Base-by-base conservation (phyloP, 495 filamentous ascomycete genomes). In the Emericellopsis terricola region DNA sequence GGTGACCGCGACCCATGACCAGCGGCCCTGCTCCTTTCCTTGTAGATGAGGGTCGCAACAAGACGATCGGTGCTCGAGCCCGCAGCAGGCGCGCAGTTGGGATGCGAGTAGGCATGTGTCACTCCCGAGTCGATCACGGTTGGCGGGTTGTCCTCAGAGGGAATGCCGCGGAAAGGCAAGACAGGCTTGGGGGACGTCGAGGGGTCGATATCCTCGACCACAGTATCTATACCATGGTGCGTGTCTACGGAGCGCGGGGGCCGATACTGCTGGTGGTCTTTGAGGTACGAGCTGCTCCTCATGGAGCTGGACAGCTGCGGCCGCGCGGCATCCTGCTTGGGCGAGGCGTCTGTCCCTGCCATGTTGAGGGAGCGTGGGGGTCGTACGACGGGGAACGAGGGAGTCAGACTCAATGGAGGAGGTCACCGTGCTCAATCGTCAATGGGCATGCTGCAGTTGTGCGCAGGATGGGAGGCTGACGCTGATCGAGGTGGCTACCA, bases 231-330 rank as follows among this genome's bases (percentile, higher is more conserved):
- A 16, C 59, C 62, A 42, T 68, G 60, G 39, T 66, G 60, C 37
- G 48, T 57, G 31, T 69, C 65, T 15, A 47, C 52, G 7, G 17
- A 17, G 0, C 33, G 11, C 9, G 70, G 69, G 8, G 76, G 67
- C 34, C 76, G 78, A 43, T 82, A 82, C 40, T 82, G 77, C 45
- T 80, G 75, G 40, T 80, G 75, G 37, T 80, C 76, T 31, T 71
- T 62, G 23, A 82, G 63, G 51, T 76, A 80, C 21, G 76, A 80
- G 43, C 65, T 65, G 53, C 71, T 76, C 37, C 73, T 68, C 62
- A 79, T 64, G 15, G 51, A 45, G 15, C 50, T 42, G 18, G 52
- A 53, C 41, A 71, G 45, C 31, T 56, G 57, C 7, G 66, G 66
- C 16, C 66, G 55, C 18, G 30, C 15, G 11, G 33, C 15, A 8